Base-by-base conservation (phyloP, 371 early-diverging fungal genomes). In the Saksenaea vasiformis region DNA sequence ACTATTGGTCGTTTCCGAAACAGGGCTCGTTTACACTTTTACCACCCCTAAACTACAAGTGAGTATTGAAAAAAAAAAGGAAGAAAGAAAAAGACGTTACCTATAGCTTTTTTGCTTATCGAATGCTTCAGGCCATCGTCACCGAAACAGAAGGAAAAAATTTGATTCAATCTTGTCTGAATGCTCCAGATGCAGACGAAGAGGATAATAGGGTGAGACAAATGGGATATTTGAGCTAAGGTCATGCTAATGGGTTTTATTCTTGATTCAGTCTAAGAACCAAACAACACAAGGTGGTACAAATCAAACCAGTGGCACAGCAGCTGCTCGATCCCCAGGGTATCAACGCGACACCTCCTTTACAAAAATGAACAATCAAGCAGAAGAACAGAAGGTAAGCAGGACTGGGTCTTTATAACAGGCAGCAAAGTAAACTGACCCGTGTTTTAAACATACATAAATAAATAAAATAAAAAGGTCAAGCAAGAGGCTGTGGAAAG, bases 1-100 rank as follows among this genome's bases (percentile, higher is more conserved):
- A 56, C 79, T 99, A 44, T 73, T 99, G 35, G 92, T 98, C 9
- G 97, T 97, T 15, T 94, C 96, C 3, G 98, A 96, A 72, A 96
- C 95, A 43, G 98, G 98, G 17, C 91, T 96, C 60, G 98, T 99
- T 10, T 98, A 98, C 76, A 97, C 99, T 4, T 98, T 96, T 76
- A 96, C 98, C 13, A 98, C 99, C 11, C 91, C 93, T 27, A 97
- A 96, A 73, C 83, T 98, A 36, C 95, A 95, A 22, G 51, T 47
- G 22, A n/a, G 51, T 22, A 19, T n/a, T n/a, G n/a, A 47, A 4
- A 24, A 22, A 39, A n/a, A 39, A 10, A 39, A 5, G n/a, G 51
- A 17, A 47, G 5, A 22, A 17, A 14, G 0, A n/a, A n/a, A n/a
- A n/a, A n/a, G n/a, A n/a, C n/a, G n/a, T n/a, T n/a, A n/a, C n/a